Conservation (phyloP, 305 asterid genomes). For the Caryopteris hybrid region DNA sequence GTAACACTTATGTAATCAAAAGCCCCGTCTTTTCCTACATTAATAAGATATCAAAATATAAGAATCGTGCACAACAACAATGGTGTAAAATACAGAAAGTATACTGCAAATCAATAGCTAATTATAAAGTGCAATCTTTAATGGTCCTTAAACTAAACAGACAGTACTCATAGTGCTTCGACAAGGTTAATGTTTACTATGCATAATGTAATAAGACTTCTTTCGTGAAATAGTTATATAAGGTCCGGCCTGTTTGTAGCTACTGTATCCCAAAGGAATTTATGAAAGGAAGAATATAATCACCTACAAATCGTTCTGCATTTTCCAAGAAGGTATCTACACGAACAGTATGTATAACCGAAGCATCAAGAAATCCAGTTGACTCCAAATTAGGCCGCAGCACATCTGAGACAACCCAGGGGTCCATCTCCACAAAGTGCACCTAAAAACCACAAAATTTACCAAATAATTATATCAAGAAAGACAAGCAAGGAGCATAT, state of each 20-base stretch:
- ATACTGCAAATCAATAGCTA: background rate
- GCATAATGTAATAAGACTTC: background rate
- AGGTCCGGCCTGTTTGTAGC: background rate
- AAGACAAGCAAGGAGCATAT: constrained; percentile 7
- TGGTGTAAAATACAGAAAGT: background rate
- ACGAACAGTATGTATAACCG: constrained; percentile 65
- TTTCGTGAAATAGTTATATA: background rate
- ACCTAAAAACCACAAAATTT: constrained; percentile 44
- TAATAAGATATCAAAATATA: constrained; percentile 10
- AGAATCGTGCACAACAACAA: constrained; percentile 13
- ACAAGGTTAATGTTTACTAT: background rate
- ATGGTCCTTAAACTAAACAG: too few species aligned
- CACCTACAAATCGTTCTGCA: constrained; percentile 64
- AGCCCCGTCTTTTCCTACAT: constrained; percentile 55
- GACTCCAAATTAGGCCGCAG: constrained; percentile 77
- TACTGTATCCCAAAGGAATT: background rate
- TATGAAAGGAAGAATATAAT: constrained; percentile 5
- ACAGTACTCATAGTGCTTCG: background rate
- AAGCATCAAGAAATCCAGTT: constrained; percentile 72
- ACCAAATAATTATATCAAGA: constrained; percentile 8
- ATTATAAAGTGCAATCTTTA: background rate
- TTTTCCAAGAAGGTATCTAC: constrained; percentile 80
- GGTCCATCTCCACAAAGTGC: constrained; percentile 99
- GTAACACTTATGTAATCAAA: constrained; percentile 91
- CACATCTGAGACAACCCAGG: constrained; percentile 95